Evolutionary conservation across 2,329 filamentous ascomycete species (phyloP).

Genomic region (Lachnellula subtilissima): DNA sequence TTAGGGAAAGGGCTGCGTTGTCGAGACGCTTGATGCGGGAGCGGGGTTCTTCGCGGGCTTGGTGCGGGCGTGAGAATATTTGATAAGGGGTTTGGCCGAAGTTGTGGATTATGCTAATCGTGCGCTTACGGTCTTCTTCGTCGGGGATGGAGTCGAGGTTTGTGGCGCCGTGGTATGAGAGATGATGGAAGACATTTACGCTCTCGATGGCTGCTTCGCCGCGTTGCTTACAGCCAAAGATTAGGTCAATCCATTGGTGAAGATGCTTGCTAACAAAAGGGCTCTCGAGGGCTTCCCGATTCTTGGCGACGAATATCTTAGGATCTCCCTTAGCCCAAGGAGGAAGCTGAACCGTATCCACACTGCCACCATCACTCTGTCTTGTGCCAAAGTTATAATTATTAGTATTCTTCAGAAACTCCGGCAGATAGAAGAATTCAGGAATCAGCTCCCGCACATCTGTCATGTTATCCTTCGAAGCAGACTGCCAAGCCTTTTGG

Average conservation of each 20-base stretch:
- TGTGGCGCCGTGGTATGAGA: constrained; percentile 91
- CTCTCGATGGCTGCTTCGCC: constrained; percentile 88
- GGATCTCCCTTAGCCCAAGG: constrained; percentile 97
- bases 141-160: constrained; percentile 88
- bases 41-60: constrained; percentile 63
- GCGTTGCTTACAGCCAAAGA: constrained; percentile 91
- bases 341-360: constrained; percentile 84
- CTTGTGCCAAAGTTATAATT: constrained; percentile 87
- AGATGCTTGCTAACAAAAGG: constrained; percentile 85
- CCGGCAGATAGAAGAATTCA: constrained; percentile 94
- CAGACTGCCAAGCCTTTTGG: constrained; percentile 83
- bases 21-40: constrained; percentile 69
- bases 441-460: constrained; percentile 94
- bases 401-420: constrained; percentile 92
- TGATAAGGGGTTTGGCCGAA: constrained; percentile 98
- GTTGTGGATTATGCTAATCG: constrained; percentile 95
- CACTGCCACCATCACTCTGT: constrained; percentile 72
- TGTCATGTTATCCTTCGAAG: constrained; percentile 83
- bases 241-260: constrained; percentile 91
- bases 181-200: constrained; percentile 91
- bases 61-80: constrained; percentile 79
- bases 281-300: constrained; percentile 92
- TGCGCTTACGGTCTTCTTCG: constrained; percentile 48
- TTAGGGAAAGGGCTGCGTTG: constrained; percentile 68
- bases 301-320: constrained; percentile 90